A percentile compares a stretch with the other conserved stretches of the same genome.
Conservation (phyloP, 2,329 filamentous ascomycete species). For the Plectosphaerella plurivora region DNA sequence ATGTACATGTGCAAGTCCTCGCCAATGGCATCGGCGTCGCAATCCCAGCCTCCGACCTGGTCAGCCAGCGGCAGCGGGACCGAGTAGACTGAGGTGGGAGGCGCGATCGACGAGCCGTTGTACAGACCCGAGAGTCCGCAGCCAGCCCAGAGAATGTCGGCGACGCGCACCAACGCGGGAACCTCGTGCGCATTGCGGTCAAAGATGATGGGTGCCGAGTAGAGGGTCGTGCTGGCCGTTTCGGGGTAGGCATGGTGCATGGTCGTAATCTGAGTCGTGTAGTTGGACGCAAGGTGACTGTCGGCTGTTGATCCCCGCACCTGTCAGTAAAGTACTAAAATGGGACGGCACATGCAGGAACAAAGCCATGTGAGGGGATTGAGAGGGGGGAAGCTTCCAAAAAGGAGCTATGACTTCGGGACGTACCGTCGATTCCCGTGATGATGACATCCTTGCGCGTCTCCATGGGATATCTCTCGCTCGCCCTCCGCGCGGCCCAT, state of each 20-base stretch:
- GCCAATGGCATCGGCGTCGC: slow-evolving; percentile 65
- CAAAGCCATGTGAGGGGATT: slow-evolving; percentile 9
- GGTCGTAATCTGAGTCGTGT: slow-evolving; percentile 60
- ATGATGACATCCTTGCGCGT: slow-evolving; percentile 59
- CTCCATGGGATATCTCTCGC: slow-evolving; percentile 51
- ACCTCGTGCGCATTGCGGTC: slow-evolving; percentile 68
- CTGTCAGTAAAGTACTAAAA: slow-evolving; percentile 23
- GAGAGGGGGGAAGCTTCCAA: background rate
- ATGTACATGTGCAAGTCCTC: slow-evolving; percentile 76
- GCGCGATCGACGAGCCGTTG: slow-evolving; percentile 57
- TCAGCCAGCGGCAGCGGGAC: slow-evolving; percentile 63
- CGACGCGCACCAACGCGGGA: slow-evolving; percentile 63
- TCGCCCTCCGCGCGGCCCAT: slow-evolving; percentile 65
- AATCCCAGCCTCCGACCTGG: slow-evolving; percentile 68
- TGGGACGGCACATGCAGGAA: slow-evolving; percentile 11
- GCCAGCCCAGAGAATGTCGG: slow-evolving; percentile 68
- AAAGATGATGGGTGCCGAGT: slow-evolving; percentile 68
- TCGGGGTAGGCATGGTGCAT: slow-evolving; percentile 59
- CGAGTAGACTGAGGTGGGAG: slow-evolving; percentile 72
- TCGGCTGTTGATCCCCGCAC: slow-evolving; percentile 46
- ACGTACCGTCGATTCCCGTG: slow-evolving; percentile 69
- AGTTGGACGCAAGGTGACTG: slow-evolving; percentile 64
- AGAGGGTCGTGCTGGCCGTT: slow-evolving; percentile 58
- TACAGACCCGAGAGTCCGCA: slow-evolving; percentile 68
- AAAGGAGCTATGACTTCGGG: background rate